Evolutionary conservation across 2,329 filamentous ascomycete genomes (phyloP).

Genomic region (Geosmithia morbida): DNA sequence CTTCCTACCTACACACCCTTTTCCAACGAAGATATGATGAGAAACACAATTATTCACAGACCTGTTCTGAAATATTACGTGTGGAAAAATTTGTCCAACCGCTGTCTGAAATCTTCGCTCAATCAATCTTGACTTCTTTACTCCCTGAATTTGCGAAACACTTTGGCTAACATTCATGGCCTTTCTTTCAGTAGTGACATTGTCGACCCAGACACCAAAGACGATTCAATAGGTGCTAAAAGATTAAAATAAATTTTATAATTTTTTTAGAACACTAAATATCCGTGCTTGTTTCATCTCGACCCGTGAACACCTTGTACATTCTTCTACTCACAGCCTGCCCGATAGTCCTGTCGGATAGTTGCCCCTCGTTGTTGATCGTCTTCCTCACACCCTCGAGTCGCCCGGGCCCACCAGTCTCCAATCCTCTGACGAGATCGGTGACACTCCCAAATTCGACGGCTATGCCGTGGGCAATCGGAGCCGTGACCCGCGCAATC

Average conservation of each 20-base stretch:
- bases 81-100: constrained; percentile 69
- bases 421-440: constrained; percentile 43
- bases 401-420: constrained; percentile 39
- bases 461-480: constrained; percentile 56
- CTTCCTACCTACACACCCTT: constrained; percentile 2
- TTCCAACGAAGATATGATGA: constrained; percentile 44
- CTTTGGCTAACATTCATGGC: background rate
- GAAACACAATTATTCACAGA: constrained; percentile 59
- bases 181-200: background rate
- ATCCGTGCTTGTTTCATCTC: constrained; percentile 40
- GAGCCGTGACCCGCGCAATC: constrained; percentile 54
- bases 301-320: constrained; percentile 43
- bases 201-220: background rate
- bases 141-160: background rate
- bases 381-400: constrained; percentile 48
- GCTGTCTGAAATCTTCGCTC: constrained; percentile 51
- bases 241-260: background rate
- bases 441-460: constrained; percentile 43
- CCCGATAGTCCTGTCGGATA: constrained; percentile 40
- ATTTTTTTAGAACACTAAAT: constrained; percentile 10
- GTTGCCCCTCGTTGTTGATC: constrained; percentile 40
- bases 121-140: background rate
- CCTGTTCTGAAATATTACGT: constrained; percentile 60
- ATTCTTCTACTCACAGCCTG: constrained; percentile 43
- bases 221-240: background rate